Evolutionary conservation across 352 stramenopile genomes (phyloP), one percentile per base, ranked within the genome.

Genomic region (Phytophthora vignae): DNA sequence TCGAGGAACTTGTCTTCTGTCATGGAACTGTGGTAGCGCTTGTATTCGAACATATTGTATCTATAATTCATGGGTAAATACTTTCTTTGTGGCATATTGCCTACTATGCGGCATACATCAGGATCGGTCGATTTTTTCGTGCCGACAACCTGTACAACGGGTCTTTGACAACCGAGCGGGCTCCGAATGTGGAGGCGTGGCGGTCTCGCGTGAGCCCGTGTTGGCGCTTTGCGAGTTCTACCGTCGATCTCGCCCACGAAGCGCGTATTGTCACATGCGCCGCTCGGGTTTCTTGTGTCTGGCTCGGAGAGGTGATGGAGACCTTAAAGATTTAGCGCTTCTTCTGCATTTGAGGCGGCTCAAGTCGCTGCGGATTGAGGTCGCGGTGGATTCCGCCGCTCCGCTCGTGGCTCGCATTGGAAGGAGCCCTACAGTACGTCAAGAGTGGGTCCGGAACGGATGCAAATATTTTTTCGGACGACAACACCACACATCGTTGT

Each of bases 91-190:
- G 36, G 61, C 31, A 64, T 64, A 55, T 29, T 25, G 2, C 40
- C 48, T 68, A 44, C 19, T 36, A 36, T 55, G 14, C 31, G 2
- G 38, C 21, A 61, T 68, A 52, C 19, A 33, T 44, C 21, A 22
- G 15, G 42, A 40, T 25, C 14, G 29, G n/a, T 19, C 56, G 48
- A 58, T 67, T 67, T 72, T 67, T 72, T 72, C 36, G 50, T 57
- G 58, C 22, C 27, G 49, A 72, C 57, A 17, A 61, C 63, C 27
- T 21, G 31, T 4, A 58, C 40, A 48, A 48, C 40, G 22, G 44
- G 44, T 12, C n/a, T 52, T 52, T 52, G 44, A 52, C 44, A 52
- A 17, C 44, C 14, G 3, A 11, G 44, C 15, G 10, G 44, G 25
- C 4, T 44, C 52, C 52, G 27, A 58, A 58, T 25, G 9, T 44